Evolutionary conservation across 129 eudicot genomes (phyloP), one percentile per base, ranked within the genome.

Genomic region (Flaveria bidentis): DNA sequence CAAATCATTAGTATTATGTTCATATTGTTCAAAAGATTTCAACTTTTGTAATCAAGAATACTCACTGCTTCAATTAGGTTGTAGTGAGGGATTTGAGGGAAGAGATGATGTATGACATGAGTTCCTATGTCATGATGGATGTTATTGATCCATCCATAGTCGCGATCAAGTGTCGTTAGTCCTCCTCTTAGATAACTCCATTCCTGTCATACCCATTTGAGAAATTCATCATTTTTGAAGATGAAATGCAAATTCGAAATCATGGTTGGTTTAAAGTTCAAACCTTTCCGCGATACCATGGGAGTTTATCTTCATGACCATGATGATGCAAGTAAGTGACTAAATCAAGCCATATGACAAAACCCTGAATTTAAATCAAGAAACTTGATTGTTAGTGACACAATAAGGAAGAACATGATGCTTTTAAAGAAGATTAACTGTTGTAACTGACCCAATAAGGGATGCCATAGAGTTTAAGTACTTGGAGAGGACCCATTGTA

Each of bases 1-100:
- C 4, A 16, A 65, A 61, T 13, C 69, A 25, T 69, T 56, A 64
- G 41, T 46, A 78, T 36, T 22, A 41, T 66, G 76, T 71, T 75
- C 20, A 45, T 58, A 49, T 69, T 4, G 72, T 44, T 72, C 5
- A 23, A 11, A 42, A 51, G 44, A 72, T 39, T 15, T 16, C 2
- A 63, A 52, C n/a, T 46, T 56, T 60, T 18, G 3, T 23, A 12
- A 28, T 20, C 1, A 26, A 80, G 67, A 78, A 80, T 30, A 60
- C 78, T 52, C 65, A 83, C 99, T 13, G 99, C 99, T 87, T 95
- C 97, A 3, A 89, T 67, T 22, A 95, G 84, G 79, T 95, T 88
- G 75, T 95, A 95, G 80, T 95, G 99, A 45, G 99, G 99, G 86
- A 95, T 95, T 75, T 95, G 99, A 36, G 99, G 99, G 89, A 95